A percentile compares a stretch with the other conserved stretches of the same genome.
Conservation (phyloP, 108 stramenopile genomes). For the Cylindrotheca closterium region DNA sequence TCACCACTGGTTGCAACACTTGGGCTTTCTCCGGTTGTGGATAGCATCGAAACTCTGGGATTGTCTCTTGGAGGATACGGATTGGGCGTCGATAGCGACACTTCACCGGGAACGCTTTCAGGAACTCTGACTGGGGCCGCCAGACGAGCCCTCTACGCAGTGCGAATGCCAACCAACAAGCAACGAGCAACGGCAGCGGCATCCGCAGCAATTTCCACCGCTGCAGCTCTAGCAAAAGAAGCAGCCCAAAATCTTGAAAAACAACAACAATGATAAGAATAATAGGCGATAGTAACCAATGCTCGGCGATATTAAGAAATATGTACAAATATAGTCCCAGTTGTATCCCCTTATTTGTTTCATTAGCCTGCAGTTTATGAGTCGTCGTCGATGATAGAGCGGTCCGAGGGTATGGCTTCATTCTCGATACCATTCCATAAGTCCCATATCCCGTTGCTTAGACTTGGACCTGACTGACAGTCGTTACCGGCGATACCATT, state of each 20-base stretch:
- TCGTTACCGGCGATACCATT: too few species aligned
- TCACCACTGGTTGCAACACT: conserved; percentile 4
- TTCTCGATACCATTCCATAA: too few species aligned
- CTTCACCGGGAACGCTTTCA: conserved; percentile 52
- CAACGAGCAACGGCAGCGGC: conserved; percentile 46
- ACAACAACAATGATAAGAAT: background rate
- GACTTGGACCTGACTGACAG: too few species aligned
- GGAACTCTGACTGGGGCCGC: conserved; percentile 28
- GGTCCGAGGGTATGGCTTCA: too few species aligned
- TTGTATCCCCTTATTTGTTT: too few species aligned
- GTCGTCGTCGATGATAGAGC: too few species aligned
- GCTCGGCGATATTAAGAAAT: too few species aligned
- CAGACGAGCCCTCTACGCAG: conserved; percentile 67
- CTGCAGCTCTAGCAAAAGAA: conserved; percentile 25
- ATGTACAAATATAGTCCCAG: too few species aligned
- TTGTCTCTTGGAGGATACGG: conserved; percentile 55
- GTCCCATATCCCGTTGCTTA: too few species aligned
- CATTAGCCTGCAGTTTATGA: too few species aligned
- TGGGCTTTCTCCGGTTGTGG: conserved; percentile 4
- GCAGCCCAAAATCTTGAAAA: conserved; percentile 13
- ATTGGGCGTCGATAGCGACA: conserved; percentile 50
- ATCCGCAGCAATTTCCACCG: conserved; percentile 18
- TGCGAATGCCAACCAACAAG: conserved; percentile 74
- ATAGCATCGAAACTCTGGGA: conserved; percentile 13
- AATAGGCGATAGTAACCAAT: conserved; percentile 2